Base-by-base conservation (phyloP, 1,284 basidiomycete species). In the Cryptococcus jaspeensis region DNA sequence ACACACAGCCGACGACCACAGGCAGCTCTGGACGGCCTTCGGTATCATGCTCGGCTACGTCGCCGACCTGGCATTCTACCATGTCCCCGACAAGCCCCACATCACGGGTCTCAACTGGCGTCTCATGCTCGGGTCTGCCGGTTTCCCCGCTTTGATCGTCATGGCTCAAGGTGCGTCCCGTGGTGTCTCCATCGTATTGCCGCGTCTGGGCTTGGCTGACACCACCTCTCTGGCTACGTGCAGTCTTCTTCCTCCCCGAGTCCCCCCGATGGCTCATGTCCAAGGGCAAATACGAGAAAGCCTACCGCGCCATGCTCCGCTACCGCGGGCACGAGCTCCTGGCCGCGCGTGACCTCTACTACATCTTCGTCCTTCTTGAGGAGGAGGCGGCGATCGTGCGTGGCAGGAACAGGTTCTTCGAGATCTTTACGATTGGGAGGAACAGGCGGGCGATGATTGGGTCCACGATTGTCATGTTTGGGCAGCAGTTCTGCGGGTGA, bases 231-330 rank as follows among this genome's bases (percentile, higher is more conserved):
- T 11, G n/a, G n/a, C 38, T n/a, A n/a, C 38, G 13, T n/a, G 86
- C 81, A 49, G 47, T 49, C 6, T 48, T 78, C 70, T 82, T 84
- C 67, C 85, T 83, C 65, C 73, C 75, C 71, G 72, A 78, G 72
- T 84, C 83, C 0, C 87, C 88, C 6, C 83, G 87, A 73, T 90
- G 88, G 88, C 79, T 87, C 41, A 84, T 90, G 70, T 80, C 80
- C 56, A 87, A 88, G 70, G 83, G 83, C 23, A 82, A 84, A 13
- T 86, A 88, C 67, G 74, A 78, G 5, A 74, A 87, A 38, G 90
- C 90, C 0, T 88, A 81, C 70, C 65, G 81, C 3, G 85, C 87
- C 2, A 79, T 91, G 15, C 74, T 77, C 28, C 81, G 84, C 11
- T 81, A 92, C 0, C 84, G 90, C 20, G 81, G 84, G 74, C 82